Percentiles rank a stretch among this genome's conserved stretches.
Conservation (phyloP, 1,139 yeast genomes). For the Yamadazyma epiphylla region DNA sequence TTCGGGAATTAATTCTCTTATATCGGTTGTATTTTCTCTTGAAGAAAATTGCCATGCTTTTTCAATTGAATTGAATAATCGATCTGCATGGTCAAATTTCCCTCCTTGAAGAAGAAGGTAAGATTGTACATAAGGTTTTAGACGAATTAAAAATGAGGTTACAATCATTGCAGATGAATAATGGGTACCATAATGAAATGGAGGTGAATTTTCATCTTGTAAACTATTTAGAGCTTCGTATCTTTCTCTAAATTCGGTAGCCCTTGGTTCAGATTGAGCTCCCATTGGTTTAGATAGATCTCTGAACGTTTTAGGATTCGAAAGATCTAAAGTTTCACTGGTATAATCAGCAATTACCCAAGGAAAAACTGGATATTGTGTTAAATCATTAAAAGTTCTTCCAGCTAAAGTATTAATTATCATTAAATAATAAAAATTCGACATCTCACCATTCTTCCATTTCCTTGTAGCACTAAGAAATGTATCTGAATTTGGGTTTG, state of each 20-base stretch:
- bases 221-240: constrained; percentile 63
- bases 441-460: constrained; percentile 74
- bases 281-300: constrained; percentile 89
- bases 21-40: constrained; percentile 77
- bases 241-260: constrained; percentile 60
- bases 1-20: constrained; percentile 81
- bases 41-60: constrained; percentile 82
- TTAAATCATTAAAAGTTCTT: constrained; percentile 77
- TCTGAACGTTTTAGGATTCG: constrained; percentile 57
- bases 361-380: constrained; percentile 88
- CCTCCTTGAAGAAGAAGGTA: constrained; percentile 80
- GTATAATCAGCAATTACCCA: constrained; percentile 84
- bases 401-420: constrained; percentile 81
- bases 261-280: constrained; percentile 63
- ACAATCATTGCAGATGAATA: constrained; percentile 93
- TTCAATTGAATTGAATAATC: constrained; percentile 67
- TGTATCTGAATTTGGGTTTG: constrained; percentile 16
- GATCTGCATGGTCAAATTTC: constrained; percentile 80
- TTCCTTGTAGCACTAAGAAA: constrained; percentile 55
- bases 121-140: constrained; percentile 77
- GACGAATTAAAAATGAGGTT: constrained; percentile 67
- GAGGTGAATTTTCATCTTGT: constrained; percentile 52
- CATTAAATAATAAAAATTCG: constrained; percentile 78
- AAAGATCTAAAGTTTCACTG: constrained; percentile 59
- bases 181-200: constrained; percentile 90